Evolutionary conservation across 495 filamentous ascomycete genomes (phyloP).

Genomic region (Apodospora peruviana): DNA sequence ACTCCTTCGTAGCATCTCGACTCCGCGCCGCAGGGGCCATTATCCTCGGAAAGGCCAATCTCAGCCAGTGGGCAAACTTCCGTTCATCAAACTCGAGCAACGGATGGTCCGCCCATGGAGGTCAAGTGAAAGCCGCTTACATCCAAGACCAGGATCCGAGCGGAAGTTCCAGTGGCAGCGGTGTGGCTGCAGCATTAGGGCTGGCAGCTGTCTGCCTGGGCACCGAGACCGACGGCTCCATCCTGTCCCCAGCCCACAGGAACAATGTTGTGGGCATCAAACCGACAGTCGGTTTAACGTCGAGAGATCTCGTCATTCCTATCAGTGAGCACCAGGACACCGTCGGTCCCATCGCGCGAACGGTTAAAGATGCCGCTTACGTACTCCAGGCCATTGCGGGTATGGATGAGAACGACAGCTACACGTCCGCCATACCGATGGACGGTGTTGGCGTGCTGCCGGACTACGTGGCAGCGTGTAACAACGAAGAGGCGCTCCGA

Average conservation of each 20-base stretch:
- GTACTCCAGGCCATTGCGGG: slow-evolving; percentile 59
- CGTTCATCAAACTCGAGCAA: slow-evolving; percentile 24
- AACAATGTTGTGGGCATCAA: slow-evolving; percentile 54
- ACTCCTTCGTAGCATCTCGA: slow-evolving; percentile 37
- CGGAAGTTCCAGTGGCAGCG: slow-evolving; percentile 30
- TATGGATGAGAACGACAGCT: slow-evolving; percentile 41
- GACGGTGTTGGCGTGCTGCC: slow-evolving; percentile 20
- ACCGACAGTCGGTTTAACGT: slow-evolving; percentile 62
- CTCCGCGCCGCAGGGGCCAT: slow-evolving; percentile 41
- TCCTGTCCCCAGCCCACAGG: slow-evolving; percentile 28
- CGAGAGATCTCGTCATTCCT: slow-evolving; percentile 55
- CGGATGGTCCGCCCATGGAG: slow-evolving; percentile 30
- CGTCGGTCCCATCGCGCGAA: slow-evolving; percentile 58
- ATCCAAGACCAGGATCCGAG: slow-evolving; percentile 21
- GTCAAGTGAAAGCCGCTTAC: slow-evolving; percentile 28
- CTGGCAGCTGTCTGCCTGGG: slow-evolving; percentile 25
- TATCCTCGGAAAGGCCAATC: slow-evolving; percentile 38
- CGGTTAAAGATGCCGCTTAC: slow-evolving; percentile 61
- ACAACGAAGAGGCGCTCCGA: slow-evolving; percentile 50
- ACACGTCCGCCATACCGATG: slow-evolving; percentile 35
- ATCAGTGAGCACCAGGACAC: slow-evolving; percentile 59
- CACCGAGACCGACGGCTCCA: slow-evolving; percentile 34
- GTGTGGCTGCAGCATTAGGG: slow-evolving; percentile 25
- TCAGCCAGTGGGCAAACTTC: slow-evolving; percentile 38
- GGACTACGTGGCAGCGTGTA: slow-evolving; percentile 38